Base-by-base conservation (phyloP, 192 early-diverging fungal genomes). In the Coemansia sp. region DNA sequence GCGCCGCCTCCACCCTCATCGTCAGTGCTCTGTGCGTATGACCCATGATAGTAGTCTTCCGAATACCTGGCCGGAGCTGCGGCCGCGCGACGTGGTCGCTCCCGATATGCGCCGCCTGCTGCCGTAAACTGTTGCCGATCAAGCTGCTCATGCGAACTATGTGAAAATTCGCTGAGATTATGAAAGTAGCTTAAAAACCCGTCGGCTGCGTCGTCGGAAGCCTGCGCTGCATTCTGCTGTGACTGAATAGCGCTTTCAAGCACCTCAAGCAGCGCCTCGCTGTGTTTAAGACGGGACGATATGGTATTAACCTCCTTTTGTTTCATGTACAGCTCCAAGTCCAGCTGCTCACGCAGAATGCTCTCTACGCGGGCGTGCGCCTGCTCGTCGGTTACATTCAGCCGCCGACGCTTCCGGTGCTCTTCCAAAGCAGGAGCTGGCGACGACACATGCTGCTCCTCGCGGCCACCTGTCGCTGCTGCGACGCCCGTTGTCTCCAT, bases 241-340 rank as follows among this genome's bases (percentile, higher is more conserved):
- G 79, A 71, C 24, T 69, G 64, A 25, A 81, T 71, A 32, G 77
- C 72, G 27, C 75, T 72, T 28, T 80, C 81, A 18, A 91, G 69
- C 47, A 85, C 86, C 6, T 62, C 55, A 10, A 90, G 68, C 53
- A 81, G 58, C 28, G 70, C 67, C 60, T 89, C 83, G 23, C 84
- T 81, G 55, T 84, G 87, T 16, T 56, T 73, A 16, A 92, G 73
- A 33, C 89, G 85, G 25, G 77, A 58, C 22, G 79, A 47, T 38
- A 92, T 90, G n/a, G 82, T 63, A 4, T 72, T 73, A 11, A 87
- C 60, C 54, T 91, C 91, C 43, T 77, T 81, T 47, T 89, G 83
- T 43, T 89, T 88, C 49, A 88, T 45, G 46, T 83, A 85, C 48
- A 92, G 80, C 65, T 92, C 91, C 10, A 91, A 71, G 71, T 92